Evolutionary conservation across 1,139 yeast species (phyloP).

Genomic region (Meyerozyma smithsonii): DNA sequence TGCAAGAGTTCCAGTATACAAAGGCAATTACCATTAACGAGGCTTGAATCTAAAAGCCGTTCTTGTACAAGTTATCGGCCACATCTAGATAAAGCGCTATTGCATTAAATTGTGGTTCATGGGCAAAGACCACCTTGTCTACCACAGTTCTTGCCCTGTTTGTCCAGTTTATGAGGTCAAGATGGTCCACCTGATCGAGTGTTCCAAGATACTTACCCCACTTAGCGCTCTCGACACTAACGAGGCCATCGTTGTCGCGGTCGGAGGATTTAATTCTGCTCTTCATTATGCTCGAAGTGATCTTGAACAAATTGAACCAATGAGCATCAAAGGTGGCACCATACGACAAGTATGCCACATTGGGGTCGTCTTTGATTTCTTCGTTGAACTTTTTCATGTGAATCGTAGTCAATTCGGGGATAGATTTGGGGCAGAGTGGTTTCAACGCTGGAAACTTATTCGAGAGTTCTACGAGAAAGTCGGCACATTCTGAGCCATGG

Average conservation of each 20-base stretch:
- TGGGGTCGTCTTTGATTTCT: conserved; percentile 48
- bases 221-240: conserved; percentile 67
- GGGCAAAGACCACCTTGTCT: conserved; percentile 30
- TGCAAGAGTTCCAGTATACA: conserved; percentile 37
- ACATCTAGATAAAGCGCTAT: conserved; percentile 71
- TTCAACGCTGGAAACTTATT: conserved; percentile 12
- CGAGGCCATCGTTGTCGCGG: conserved; percentile 75
- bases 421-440: conserved; percentile 37
- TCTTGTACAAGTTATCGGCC: conserved; percentile 61
- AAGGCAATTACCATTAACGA: conserved; percentile 32
- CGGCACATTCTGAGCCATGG: conserved; percentile 81
- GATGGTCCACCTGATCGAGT: conserved; percentile 72
- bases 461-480: conserved; percentile 44
- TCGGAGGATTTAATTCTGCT: conserved; percentile 28
- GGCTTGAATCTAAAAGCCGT: conserved; percentile 45
- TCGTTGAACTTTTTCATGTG: conserved; percentile 53
- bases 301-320: conserved; percentile 56
- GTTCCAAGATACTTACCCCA: conserved; percentile 86
- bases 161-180: conserved; percentile 82
- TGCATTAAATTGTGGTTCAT: conserved; percentile 55
- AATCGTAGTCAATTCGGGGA: conserved; percentile 58
- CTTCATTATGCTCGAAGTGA: conserved; percentile 59
- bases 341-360: conserved; percentile 72
- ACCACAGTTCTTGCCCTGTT: conserved; percentile 41
- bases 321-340: conserved; percentile 70